phyloP scores from a whole-genome alignment of 1,284 basidiomycete species.

The Ceratobasidium sp. region DNA sequence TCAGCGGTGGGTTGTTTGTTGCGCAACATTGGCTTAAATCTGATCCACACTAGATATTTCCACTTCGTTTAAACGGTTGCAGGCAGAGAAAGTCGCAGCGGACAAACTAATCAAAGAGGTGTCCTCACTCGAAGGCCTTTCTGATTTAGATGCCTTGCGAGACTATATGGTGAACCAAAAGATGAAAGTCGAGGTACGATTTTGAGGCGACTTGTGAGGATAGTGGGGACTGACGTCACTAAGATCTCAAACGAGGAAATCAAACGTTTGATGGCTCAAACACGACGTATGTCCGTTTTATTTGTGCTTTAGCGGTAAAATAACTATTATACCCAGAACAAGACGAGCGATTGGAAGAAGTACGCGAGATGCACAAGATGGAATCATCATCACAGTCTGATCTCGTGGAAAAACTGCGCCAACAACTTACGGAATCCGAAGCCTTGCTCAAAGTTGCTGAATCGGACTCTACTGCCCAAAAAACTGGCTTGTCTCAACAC shows the following conservation, averaged over 20 bases:
- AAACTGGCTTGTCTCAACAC: slow-evolving; percentile 66
- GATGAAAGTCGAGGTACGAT: slow-evolving; percentile 72
- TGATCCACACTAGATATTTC: slow-evolving; percentile 68
- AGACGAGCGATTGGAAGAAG: slow-evolving; percentile 83
- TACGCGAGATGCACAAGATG: slow-evolving; percentile 81
- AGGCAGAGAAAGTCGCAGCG: slow-evolving; percentile 74
- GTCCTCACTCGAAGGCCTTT: slow-evolving; percentile 74
- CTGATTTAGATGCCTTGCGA: slow-evolving; percentile 73
- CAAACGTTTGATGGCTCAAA: slow-evolving; percentile 73
- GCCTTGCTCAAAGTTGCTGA: slow-evolving; percentile 62
- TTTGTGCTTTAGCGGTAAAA: too few relatives aligned
- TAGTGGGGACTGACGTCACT: slow-evolving; percentile 9
- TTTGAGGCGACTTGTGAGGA: slow-evolving; percentile 11
- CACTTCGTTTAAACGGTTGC: slow-evolving; percentile 76
- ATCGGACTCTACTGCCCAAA: slow-evolving; percentile 62
- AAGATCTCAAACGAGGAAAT: slow-evolving; percentile 79
- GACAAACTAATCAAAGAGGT: slow-evolving; percentile 77
- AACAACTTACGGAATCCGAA: slow-evolving; percentile 76
- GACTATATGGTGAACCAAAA: slow-evolving; percentile 77
- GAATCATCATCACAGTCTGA: slow-evolving; percentile 80
- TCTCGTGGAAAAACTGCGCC: slow-evolving; percentile 74
- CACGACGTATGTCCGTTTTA: slow-evolving; percentile 66
- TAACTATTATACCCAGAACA: slow-evolving; percentile 65
- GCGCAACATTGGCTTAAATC: slow-evolving; percentile 1
- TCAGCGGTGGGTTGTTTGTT: slow-evolving; percentile 63